Percentiles rank a stretch among this genome's conserved stretches.
These are phyloP conservation scores for Coelastrella sp. DNA, from an alignment of 139 green algal species.

Conservation along the genomic window DNA sequence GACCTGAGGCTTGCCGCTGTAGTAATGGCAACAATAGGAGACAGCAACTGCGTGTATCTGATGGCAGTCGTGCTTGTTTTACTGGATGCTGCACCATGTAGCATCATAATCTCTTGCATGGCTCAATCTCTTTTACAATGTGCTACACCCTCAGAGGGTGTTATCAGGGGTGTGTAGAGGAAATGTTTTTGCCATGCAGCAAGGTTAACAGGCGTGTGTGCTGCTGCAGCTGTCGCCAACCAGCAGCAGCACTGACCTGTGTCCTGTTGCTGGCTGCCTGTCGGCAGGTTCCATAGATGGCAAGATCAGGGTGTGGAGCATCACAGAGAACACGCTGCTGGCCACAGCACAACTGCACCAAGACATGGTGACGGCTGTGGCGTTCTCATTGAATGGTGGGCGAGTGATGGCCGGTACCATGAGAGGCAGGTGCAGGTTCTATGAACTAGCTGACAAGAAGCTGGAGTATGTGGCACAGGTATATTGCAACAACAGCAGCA, in stretches of 20 bases:
- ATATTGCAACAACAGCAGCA: not conserved
- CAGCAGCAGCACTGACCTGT: not conserved
- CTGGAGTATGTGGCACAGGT: slow-evolving; percentile 89
- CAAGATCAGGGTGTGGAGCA: slow-evolving; percentile 88
- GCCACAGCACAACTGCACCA: slow-evolving; percentile 82
- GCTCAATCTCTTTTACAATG: no score
- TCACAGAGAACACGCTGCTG: slow-evolving; percentile 79
- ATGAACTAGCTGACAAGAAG: slow-evolving; percentile 38
- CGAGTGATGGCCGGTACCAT: slow-evolving; percentile 80
- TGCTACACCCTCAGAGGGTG: no score
- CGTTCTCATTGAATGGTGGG: slow-evolving; percentile 74
- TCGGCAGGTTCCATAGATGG: slow-evolving; percentile 46
- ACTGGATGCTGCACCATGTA: no score
- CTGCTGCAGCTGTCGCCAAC: not conserved
- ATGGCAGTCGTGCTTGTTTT: no score
- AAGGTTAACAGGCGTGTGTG: not conserved
- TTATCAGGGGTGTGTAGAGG: not conserved
- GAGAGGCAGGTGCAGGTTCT: slow-evolving; percentile 56
- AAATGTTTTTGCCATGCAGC: no score
- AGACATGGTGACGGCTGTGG: slow-evolving; percentile 92
- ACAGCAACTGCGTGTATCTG: no score
- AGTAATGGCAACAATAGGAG: no score
- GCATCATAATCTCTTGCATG: no score
- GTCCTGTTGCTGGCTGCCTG: not conserved
- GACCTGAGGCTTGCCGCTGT: no score